Evolutionary conservation across 768 basidiomycete species (phyloP).

Genomic region (Boletellus sp.): DNA sequence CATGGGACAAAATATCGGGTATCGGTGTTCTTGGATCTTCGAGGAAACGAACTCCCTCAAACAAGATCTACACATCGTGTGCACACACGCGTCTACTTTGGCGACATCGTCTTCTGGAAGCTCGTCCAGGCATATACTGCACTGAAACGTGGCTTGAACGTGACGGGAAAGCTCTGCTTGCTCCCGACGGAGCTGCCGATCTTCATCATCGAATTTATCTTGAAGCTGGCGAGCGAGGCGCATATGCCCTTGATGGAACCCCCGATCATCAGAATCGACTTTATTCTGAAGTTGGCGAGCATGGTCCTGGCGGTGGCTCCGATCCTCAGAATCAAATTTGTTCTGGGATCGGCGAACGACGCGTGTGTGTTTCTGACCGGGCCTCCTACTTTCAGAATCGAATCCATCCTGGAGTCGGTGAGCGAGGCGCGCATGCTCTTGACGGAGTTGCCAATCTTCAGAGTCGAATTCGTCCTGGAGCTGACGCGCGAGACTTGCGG

Average conservation of each 20-base stretch:
- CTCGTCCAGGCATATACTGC: slow-evolving; percentile 55
- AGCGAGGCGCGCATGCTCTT: slow-evolving; percentile 28
- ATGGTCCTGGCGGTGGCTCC: slow-evolving; percentile 15
- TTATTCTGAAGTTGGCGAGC: neutral
- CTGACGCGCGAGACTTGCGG: slow-evolving; percentile 21
- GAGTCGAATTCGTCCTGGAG: slow-evolving; percentile 31
- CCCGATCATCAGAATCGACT: neutral
- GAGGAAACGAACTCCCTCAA: slow-evolving; percentile 39
- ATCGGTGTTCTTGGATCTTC: slow-evolving; percentile 50
- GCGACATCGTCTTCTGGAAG: slow-evolving; percentile 41
- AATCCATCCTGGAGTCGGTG: slow-evolving; percentile 33
- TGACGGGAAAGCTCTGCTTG: slow-evolving; percentile 22
- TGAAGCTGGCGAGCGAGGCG: slow-evolving; percentile 32
- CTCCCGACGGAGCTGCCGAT: slow-evolving; percentile 36
- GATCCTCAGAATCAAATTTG: neutral
- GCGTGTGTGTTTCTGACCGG: slow-evolving; percentile 28
- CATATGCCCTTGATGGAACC: slow-evolving; percentile 14
- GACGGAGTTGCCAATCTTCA: slow-evolving; percentile 35
- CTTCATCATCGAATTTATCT: slow-evolving; percentile 39
- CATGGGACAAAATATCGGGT: slow-evolving; percentile 59
- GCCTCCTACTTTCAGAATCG: slow-evolving; percentile 38
- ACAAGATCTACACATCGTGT: slow-evolving; percentile 55
- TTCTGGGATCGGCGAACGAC: neutral
- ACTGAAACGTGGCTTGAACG: slow-evolving; percentile 42
- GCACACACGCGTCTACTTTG: slow-evolving; percentile 43